phyloP scores from a whole-genome alignment of 2,329 filamentous ascomycete species.

The Tolypocladium nubicola region DNA sequence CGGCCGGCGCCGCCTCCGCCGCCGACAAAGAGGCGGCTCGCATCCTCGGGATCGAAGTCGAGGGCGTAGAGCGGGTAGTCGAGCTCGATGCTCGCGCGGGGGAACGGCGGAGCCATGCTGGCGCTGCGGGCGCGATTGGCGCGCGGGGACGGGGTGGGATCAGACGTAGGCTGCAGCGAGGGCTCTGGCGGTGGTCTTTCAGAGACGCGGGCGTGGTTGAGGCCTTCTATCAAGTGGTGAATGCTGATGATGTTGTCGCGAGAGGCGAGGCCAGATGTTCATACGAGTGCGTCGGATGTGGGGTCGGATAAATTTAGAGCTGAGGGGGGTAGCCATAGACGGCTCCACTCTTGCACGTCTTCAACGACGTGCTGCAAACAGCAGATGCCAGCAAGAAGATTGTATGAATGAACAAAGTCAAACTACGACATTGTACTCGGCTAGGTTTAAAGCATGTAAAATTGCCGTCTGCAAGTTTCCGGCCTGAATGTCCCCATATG shows the following conservation, averaged over 20 bases:
- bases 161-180: background rate
- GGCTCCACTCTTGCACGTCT: background rate
- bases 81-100: conserved; percentile 53
- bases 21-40: conserved; percentile 66
- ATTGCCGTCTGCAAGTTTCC: no score
- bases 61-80: conserved; percentile 79
- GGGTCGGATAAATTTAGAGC: background rate
- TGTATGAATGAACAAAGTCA: no score
- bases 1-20: conserved; percentile 78
- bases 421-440: no score
- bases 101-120: conserved; percentile 29
- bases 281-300: background rate
- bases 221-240: background rate
- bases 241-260: background rate
- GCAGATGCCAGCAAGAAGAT: background rate
- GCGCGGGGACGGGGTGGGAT: background rate
- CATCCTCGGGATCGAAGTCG: conserved; percentile 77
- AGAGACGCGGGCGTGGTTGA: background rate
- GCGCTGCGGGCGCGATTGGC: background rate
- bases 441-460: no score
- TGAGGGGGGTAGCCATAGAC: background rate
- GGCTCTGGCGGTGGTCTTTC: background rate
- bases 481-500: no score
- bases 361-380: background rate
- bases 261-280: background rate